Evolutionary conservation across 441 rosid species (phyloP).

Genomic region (Eruca vesicaria): DNA sequence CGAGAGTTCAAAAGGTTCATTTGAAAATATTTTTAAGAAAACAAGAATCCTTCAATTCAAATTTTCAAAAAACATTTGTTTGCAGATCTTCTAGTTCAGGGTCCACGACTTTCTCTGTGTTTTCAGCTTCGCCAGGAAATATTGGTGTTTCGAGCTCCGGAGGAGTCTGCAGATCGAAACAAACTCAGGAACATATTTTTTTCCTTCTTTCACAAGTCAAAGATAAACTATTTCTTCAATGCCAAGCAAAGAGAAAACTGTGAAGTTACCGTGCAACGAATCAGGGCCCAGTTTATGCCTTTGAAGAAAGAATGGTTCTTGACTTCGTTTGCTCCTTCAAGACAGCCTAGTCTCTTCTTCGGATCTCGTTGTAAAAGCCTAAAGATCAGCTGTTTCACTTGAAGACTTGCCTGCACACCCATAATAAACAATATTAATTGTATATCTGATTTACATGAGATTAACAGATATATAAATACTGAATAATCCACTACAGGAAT

Average conservation of each 20-base stretch:
- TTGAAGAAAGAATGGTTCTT: constrained; percentile 83
- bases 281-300: constrained; percentile 83
- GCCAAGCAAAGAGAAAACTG: constrained; percentile 5
- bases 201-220: constrained; percentile 15
- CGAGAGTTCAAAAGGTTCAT: background rate
- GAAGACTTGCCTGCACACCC: constrained; percentile 28
- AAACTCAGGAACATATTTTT: background rate
- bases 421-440: background rate
- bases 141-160: constrained; percentile 78
- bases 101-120: constrained; percentile 49
- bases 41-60: background rate
- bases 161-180: constrained; percentile 48
- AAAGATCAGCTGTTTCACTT: constrained; percentile 73
- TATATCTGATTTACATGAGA: constrained; percentile 38
- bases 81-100: constrained; percentile 76
- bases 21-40: background rate
- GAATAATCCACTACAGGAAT: constrained; percentile 48
- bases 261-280: constrained; percentile 74
- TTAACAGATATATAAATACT: background rate
- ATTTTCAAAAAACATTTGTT: constrained; percentile 65
- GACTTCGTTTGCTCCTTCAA: constrained; percentile 76
- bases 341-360: constrained; percentile 75
- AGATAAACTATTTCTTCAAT: background rate
- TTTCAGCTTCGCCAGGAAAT: constrained; percentile 42
- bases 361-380: constrained; percentile 81